These are phyloP conservation scores for Ophiostoma piceae DNA, from an alignment of 2,329 filamentous ascomycete genomes.

Conservation along the genomic window DNA sequence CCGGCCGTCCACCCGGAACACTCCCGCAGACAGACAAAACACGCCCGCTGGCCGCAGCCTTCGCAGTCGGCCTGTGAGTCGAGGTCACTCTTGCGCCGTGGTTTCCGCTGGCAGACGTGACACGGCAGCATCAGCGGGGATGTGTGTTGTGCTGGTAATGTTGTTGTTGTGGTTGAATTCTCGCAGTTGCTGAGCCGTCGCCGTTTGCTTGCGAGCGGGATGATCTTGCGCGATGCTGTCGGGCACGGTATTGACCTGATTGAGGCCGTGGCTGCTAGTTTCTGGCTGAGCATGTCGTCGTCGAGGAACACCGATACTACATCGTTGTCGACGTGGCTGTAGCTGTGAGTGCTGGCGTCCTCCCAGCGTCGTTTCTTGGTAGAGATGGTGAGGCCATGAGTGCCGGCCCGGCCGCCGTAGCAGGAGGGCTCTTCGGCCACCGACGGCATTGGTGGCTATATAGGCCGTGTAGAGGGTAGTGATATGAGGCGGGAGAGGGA, in stretches of 20 bases:
- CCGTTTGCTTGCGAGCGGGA: constrained; percentile 20
- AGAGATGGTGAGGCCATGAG: neutral
- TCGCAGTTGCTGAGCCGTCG: constrained; percentile 14
- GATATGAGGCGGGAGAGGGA: too few species aligned
- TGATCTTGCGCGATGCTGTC: constrained; percentile 14
- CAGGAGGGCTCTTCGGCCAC: constrained; percentile 7
- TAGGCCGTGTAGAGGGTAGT: neutral
- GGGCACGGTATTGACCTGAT: constrained; percentile 12
- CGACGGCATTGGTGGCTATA: neutral
- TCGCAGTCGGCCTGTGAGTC: constrained; percentile 62
- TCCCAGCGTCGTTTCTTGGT: constrained; percentile 39
- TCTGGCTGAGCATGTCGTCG: constrained; percentile 8
- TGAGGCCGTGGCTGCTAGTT: neutral
- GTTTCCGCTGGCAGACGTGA: constrained; percentile 62
- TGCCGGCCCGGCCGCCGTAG: neutral
- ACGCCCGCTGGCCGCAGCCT: constrained; percentile 57
- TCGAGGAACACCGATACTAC: neutral
- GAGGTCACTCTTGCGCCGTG: constrained; percentile 59
- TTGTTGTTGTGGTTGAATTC: neutral
- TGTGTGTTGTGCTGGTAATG: neutral
- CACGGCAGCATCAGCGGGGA: constrained; percentile 42
- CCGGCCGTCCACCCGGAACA: constrained; percentile 48
- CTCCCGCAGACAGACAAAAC: constrained; percentile 63
- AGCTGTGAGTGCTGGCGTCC: constrained; percentile 27
- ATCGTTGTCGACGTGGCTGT: neutral